These are phyloP conservation scores for Pouteria glomerata DNA, from an alignment of 148 eudicot genomes.

Conservation along the genomic window DNA sequence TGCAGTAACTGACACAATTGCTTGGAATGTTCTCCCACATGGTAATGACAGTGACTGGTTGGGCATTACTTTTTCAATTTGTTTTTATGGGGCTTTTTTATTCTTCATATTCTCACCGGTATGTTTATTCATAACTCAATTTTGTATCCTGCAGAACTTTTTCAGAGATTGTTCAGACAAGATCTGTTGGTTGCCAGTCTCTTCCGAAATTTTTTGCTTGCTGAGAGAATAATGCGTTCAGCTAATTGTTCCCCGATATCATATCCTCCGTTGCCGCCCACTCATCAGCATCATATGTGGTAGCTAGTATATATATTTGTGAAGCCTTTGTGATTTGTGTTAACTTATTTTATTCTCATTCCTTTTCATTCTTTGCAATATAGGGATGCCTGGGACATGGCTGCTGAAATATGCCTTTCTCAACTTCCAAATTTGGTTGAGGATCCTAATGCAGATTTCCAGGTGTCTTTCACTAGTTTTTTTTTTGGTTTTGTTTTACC, in stretches of 20 bases:
- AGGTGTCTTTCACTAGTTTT: constrained; percentile 36
- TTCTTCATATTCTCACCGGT: not conserved
- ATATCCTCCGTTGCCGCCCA: constrained; percentile 83
- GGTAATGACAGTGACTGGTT: constrained; percentile 34
- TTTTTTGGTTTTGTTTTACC: not conserved
- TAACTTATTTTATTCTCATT: constrained; percentile 15
- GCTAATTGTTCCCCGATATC: constrained; percentile 97
- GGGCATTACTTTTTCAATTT: not conserved
- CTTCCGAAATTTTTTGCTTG: constrained; percentile 89
- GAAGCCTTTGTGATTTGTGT: not conserved
- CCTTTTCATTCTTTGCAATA: constrained; percentile 12
- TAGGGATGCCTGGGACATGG: constrained; percentile 99
- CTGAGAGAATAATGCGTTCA: constrained; percentile 99
- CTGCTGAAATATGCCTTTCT: constrained; percentile 96
- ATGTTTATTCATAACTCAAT: not conserved
- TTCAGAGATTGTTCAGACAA: constrained; percentile 93
- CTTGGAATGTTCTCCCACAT: constrained; percentile 99
- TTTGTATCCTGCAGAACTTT: constrained; percentile 59
- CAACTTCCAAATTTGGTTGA: constrained; percentile 78
- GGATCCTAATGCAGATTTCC: constrained; percentile 83
- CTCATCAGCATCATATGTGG: constrained; percentile 99
- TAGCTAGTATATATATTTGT: constrained; percentile 20
- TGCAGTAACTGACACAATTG: constrained; percentile 96
- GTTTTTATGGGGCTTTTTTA: not conserved
- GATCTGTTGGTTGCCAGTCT: constrained; percentile 96